Evolutionary conservation across 139 green algal species (phyloP).

Genomic region (Closterium sp.): DNA sequence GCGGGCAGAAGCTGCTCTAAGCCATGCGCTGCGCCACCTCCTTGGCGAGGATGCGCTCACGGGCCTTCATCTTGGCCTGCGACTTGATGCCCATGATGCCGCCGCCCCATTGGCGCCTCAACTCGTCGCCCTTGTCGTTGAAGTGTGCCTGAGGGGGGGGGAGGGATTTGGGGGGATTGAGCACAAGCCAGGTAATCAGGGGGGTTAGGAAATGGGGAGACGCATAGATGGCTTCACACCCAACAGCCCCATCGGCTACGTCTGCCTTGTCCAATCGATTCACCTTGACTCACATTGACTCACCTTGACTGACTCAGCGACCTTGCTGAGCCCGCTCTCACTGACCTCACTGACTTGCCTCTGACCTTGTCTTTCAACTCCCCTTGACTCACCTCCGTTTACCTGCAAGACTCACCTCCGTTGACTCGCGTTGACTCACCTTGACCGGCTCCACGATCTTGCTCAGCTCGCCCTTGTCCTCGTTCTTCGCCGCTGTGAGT

Average conservation of each 20-base stretch:
- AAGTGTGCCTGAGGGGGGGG: conserved; percentile 58
- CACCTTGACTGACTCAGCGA: conserved; percentile 88
- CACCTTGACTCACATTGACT: neutral
- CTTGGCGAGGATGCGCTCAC: conserved; percentile 78
- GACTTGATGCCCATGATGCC: conserved; percentile 98
- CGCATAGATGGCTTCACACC: conserved; percentile 57
- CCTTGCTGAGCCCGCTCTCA: conserved; percentile 76
- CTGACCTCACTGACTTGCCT: conserved; percentile 65
- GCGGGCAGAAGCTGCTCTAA: conserved; percentile 12
- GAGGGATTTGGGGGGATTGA: neutral
- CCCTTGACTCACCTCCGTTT: conserved; percentile 10
- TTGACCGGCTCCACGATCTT: conserved; percentile 95
- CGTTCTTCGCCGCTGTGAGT: too few relatives aligned
- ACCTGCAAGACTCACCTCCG: too few relatives aligned
- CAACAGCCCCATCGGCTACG: conserved; percentile 89
- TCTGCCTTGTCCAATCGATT: conserved; percentile 56
- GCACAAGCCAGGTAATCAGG: too few relatives aligned
- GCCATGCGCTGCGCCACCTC: conserved; percentile 78
- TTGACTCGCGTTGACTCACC: conserved; percentile 21
- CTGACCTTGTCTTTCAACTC: conserved; percentile 92
- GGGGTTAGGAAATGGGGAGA: too few relatives aligned
- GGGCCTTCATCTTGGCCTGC: conserved; percentile 82
- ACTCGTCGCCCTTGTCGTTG: conserved; percentile 74
- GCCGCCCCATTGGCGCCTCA: conserved; percentile 85
- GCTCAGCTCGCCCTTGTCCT: conserved; percentile 89